These are phyloP conservation scores for Ophiostoma novo-ulmi DNA, from an alignment of 2,329 filamentous ascomycete genomes.

Conservation along the genomic window DNA sequence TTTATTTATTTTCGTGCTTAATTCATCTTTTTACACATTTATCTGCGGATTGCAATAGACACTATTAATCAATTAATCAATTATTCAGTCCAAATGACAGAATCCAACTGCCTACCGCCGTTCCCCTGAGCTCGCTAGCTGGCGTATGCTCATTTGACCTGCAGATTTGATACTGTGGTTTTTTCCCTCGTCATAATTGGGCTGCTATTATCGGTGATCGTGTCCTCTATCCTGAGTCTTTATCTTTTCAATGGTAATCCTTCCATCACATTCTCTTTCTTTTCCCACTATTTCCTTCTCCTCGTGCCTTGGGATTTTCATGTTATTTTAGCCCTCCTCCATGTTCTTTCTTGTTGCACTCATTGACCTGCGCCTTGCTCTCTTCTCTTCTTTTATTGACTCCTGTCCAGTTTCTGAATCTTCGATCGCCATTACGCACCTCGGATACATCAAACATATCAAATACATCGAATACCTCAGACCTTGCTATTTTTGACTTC, in stretches of 20 bases:
- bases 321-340: neutral
- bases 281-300: neutral
- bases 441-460: neutral
- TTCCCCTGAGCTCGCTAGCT: no score
- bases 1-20: no score
- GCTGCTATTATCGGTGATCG: neutral
- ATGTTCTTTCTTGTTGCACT: neutral
- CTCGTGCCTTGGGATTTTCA: neutral
- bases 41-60: no score
- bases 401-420: neutral
- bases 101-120: no score
- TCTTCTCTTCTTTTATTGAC: neutral
- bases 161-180: neutral
- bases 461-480: neutral
- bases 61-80: no score
- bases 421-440: no score
- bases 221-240: neutral
- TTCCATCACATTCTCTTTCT: slow-evolving; percentile 1
- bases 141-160: neutral
- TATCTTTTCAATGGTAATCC: neutral
- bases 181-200: neutral
- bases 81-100: no score
- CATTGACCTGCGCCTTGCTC: neutral
- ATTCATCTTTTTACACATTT: neutral
- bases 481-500: neutral